Evolutionary conservation across 352 stramenopile species (phyloP).

Genomic region (Pythium sukuiense): DNA sequence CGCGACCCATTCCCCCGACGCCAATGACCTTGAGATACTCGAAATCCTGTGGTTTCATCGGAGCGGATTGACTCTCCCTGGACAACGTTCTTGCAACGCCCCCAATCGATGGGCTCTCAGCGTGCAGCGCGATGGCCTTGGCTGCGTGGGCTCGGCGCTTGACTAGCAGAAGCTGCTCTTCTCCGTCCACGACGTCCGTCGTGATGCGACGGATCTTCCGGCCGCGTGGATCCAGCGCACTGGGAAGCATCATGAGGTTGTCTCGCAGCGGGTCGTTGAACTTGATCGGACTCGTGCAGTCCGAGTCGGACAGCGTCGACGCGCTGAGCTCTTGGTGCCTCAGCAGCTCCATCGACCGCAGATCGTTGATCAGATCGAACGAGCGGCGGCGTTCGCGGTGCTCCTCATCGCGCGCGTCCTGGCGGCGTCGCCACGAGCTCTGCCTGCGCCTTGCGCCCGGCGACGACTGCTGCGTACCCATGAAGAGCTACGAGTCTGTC

Average conservation of each 20-base stretch:
- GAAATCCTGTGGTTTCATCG: conserved; percentile 67
- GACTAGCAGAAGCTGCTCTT: conserved; percentile 60
- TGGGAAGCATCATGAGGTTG: conserved; percentile 58
- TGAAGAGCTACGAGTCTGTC: neutral
- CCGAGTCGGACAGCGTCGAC: conserved; percentile 11
- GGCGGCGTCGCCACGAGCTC: conserved; percentile 11
- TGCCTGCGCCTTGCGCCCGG: conserved; percentile 1
- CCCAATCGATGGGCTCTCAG: conserved; percentile 14
- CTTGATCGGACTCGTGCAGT: conserved; percentile 14
- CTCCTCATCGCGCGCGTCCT: conserved; percentile 3
- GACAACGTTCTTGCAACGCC: neutral
- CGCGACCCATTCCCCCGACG: conserved; percentile 83
- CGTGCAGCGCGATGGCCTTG: conserved; percentile 87
- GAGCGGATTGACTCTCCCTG: neutral
- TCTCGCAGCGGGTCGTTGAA: conserved; percentile 32
- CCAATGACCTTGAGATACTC: conserved; percentile 88
- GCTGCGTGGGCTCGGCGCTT: conserved; percentile 45
- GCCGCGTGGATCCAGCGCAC: conserved; percentile 46
- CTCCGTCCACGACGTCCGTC: conserved; percentile 44
- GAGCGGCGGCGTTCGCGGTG: neutral
- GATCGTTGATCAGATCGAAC: conserved; percentile 16
- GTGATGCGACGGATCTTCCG: conserved; percentile 54
- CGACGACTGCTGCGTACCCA: conserved; percentile 29
- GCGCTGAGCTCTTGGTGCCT: conserved; percentile 25
- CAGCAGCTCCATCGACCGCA: conserved; percentile 16